These are phyloP conservation scores for Globisporangium okanoganense DNA, from an alignment of 352 stramenopile genomes.

Conservation along the genomic window DNA sequence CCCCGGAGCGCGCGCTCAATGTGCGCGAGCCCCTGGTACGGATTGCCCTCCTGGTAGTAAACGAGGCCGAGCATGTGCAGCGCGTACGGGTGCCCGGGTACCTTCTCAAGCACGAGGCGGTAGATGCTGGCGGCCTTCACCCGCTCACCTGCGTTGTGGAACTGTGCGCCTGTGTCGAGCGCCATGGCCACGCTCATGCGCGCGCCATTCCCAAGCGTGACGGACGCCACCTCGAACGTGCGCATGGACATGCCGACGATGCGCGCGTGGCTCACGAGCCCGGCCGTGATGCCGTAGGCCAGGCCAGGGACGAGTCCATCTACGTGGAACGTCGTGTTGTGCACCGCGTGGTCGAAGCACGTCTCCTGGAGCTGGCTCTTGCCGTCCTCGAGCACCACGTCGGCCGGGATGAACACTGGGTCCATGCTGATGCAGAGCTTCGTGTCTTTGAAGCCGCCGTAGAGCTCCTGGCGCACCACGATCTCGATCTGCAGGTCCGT, in stretches of 20 bases:
- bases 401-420: conserved; percentile 31
- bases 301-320: conserved; percentile 49
- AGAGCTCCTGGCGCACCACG: conserved; percentile 35
- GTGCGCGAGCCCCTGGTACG: conserved; percentile 24
- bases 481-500: conserved; percentile 59
- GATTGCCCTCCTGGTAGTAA: conserved; percentile 38
- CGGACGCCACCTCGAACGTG: conserved; percentile 52
- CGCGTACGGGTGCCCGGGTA: conserved; percentile 39
- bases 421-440: conserved; percentile 62
- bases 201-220: conserved; percentile 14
- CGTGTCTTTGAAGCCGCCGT: conserved; percentile 17
- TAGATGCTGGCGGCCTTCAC: conserved; percentile 42
- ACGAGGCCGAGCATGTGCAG: conserved; percentile 50
- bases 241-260: conserved; percentile 62
- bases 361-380: conserved; percentile 35
- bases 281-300: conserved; percentile 48
- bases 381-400: conserved; percentile 30
- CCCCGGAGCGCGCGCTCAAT: conserved; percentile 36
- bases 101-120: conserved; percentile 39
- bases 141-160: conserved; percentile 32
- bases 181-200: conserved; percentile 44
- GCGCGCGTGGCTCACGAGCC: conserved; percentile 41
- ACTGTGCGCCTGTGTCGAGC: conserved; percentile 31
- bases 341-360: conserved; percentile 53
- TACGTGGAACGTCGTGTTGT: conserved; percentile 54